Evolutionary conservation across 495 filamentous ascomycete species (phyloP).

Genomic region (Cryomyces antarcticus): DNA sequence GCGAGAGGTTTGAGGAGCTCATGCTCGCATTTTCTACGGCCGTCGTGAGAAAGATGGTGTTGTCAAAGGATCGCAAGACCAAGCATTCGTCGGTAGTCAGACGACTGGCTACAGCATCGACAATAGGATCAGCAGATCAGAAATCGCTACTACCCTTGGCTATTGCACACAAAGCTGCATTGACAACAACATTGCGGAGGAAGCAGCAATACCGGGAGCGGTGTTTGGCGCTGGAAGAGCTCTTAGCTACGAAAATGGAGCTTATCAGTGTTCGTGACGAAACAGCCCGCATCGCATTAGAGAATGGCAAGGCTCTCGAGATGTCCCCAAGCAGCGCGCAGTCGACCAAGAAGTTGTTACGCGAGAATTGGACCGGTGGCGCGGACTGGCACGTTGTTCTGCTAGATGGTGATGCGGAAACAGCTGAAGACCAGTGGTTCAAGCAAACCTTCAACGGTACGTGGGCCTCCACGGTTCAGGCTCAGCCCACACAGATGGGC

Average conservation of each 20-base stretch:
- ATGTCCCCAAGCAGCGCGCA: too few relatives aligned
- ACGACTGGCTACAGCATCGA: slow-evolving; percentile 38
- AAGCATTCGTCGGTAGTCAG: slow-evolving; percentile 26
- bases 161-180: slow-evolving; percentile 47
- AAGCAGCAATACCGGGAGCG: slow-evolving; percentile 32
- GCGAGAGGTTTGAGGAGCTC: slow-evolving; percentile 40
- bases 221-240: slow-evolving; percentile 34
- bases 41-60: slow-evolving; percentile 49
- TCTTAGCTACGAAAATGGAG: slow-evolving; percentile 32
- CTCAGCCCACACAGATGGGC: slow-evolving; percentile 28
- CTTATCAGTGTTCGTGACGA: too few relatives aligned
- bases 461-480: slow-evolving; percentile 39
- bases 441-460: slow-evolving; percentile 42
- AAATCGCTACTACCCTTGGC: slow-evolving; percentile 42
- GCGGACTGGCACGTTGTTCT: slow-evolving; percentile 46
- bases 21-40: slow-evolving; percentile 59
- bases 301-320: too few relatives aligned
- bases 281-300: too few relatives aligned
- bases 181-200: slow-evolving; percentile 28
- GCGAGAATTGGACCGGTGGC: slow-evolving; percentile 56
- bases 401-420: slow-evolving; percentile 39
- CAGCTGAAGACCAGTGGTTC: slow-evolving; percentile 39
- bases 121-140: slow-evolving; percentile 37
- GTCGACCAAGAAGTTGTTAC: slow-evolving; percentile 28
- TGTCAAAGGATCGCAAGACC: slow-evolving; percentile 18